phyloP scores from a whole-genome alignment of 73 alveolate species.

The Paramecium sexaurelia region DNA sequence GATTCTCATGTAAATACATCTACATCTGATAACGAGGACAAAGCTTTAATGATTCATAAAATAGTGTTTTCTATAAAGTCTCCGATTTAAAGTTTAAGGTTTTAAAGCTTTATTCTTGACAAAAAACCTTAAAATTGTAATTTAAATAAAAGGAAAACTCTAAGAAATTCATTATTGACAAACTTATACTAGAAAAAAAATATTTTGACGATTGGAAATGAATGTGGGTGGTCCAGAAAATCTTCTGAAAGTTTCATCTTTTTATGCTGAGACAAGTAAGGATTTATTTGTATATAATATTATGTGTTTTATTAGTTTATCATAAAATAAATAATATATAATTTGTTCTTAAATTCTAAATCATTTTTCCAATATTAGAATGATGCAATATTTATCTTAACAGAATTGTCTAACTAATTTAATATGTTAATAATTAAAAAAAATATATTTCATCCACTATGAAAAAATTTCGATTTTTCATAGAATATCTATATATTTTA shows the following conservation, averaged over 20 bases:
- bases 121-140: neutral
- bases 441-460: no score
- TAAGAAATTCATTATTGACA: neutral
- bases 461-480: no score
- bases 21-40: neutral
- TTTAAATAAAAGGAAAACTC: neutral
- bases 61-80: neutral
- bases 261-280: neutral
- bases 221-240: slow-evolving; percentile 28
- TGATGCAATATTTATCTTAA: no score
- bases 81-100: neutral
- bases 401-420: no score
- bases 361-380: no score
- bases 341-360: neutral
- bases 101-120: neutral
- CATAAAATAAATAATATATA: neutral
- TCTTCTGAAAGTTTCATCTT: slow-evolving; percentile 17
- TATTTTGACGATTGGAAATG: neutral
- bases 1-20: neutral
- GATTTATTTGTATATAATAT: neutral
- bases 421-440: no score
- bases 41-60: neutral
- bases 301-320: neutral
- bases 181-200: neutral
- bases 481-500: no score